Conservation (phyloP, 2,329 filamentous ascomycete genomes). For the Microdochium paspali region DNA sequence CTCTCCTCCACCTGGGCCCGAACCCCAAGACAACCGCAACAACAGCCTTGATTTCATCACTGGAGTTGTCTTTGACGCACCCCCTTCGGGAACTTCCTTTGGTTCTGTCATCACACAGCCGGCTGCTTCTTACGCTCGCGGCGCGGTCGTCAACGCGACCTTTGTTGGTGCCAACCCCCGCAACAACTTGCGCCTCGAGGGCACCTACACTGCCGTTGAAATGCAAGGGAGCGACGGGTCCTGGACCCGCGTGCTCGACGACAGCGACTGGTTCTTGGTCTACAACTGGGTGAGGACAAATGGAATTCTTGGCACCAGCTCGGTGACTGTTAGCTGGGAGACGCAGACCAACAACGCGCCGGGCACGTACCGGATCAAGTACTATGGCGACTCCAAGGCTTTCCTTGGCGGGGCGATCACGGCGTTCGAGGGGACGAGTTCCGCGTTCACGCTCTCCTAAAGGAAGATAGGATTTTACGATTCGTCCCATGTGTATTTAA, state of each 20-base stretch:
- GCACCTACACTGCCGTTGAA: slow-evolving; percentile 72
- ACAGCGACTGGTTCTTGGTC: slow-evolving; percentile 75
- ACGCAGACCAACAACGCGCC: slow-evolving; percentile 47
- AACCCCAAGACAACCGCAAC: slow-evolving; percentile 70
- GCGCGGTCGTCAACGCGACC: slow-evolving; percentile 52
- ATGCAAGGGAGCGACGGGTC: slow-evolving; percentile 28
- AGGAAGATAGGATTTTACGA: neutral
- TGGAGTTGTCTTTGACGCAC: slow-evolving; percentile 64
- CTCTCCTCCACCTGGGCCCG: slow-evolving; percentile 41
- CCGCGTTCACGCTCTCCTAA: slow-evolving; percentile 34
- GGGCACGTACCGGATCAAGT: slow-evolving; percentile 70
- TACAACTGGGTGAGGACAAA: slow-evolving; percentile 72
- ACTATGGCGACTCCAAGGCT: slow-evolving; percentile 76
- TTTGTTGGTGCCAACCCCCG: slow-evolving; percentile 87
- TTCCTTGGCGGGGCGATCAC: slow-evolving; percentile 48
- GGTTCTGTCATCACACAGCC: slow-evolving; percentile 56
- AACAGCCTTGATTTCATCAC: slow-evolving; percentile 73
- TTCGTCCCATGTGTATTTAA: too few species aligned
- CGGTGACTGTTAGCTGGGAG: slow-evolving; percentile 76
- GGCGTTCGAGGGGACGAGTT: slow-evolving; percentile 60
- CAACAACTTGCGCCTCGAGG: slow-evolving; percentile 73
- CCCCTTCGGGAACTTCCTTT: slow-evolving; percentile 57
- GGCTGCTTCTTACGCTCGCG: slow-evolving; percentile 43
- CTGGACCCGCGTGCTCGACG: slow-evolving; percentile 63
- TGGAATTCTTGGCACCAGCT: slow-evolving; percentile 61